Evolutionary conservation across 352 stramenopile species (phyloP), one percentile per base, ranked within the genome.

Genomic region (Pythium monospermum): DNA sequence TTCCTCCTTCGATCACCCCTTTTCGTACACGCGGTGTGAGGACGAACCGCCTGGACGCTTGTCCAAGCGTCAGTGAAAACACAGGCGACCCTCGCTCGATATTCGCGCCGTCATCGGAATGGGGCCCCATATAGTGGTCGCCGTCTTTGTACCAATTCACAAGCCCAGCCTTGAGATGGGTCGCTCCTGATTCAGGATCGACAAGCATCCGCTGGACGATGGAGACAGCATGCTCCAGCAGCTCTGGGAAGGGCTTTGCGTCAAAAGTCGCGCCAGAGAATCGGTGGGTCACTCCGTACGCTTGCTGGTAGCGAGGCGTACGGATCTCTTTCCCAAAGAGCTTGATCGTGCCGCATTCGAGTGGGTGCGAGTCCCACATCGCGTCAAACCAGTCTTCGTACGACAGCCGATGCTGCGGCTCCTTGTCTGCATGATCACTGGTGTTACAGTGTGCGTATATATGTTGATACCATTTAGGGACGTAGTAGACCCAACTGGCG

Each of bases 101-200:
- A 23, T 73, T 61, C 7, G 54, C 38, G 47, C 89, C 83, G 44
- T 91, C 67, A 45, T 96, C 85, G 0, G 76, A 69, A 47, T 93
- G 85, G 0, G 81, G 66, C 6, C 82, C 85, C 37, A 96, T 90
- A 55, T 86, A 85, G 53, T 96, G 77, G 33, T 91, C 64, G 23
- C 77, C 80, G 40, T 88, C 60, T 4, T 70, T 67, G 53, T 96
- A 96, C 85, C 83, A 96, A 49, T 94, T 96, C 23, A 88, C 51
- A 4, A 96, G 62, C 21, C 57, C 51, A 26, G 46, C 58, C 2
- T n/a, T 12, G 5, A 66, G 52, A 4, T 41, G 25, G 4, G 58
- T 61, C 3, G 19, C 15, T 2, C 43, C 25, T 7, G 45, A 35
- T 10, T 19, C 28, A 2, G 64, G 46, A 33, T 83, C 59, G 19